Evolutionary conservation across 257 asterid genomes (phyloP).

Genomic region (Petrea volubilis): DNA sequence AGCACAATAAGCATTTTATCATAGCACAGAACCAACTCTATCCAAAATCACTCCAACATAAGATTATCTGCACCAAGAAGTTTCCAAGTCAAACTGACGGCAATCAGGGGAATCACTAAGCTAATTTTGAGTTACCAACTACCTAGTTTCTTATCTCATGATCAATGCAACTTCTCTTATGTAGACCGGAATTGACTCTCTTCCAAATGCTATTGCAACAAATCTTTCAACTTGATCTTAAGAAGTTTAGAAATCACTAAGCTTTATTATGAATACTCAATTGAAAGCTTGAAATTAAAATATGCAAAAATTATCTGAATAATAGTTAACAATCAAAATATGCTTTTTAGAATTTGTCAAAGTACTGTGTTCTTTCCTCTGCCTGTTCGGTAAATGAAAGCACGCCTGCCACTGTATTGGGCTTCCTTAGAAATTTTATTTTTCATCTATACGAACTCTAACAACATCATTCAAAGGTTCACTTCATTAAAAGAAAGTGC

Average conservation of each 20-base stretch:
- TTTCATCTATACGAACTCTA: not conserved
- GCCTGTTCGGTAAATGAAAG: not conserved
- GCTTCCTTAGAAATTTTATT: not conserved
- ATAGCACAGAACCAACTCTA: not conserved
- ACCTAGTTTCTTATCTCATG: constrained; percentile 1
- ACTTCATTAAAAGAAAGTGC: not conserved
- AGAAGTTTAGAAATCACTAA: not conserved
- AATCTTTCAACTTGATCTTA: not conserved
- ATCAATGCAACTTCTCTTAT: not conserved
- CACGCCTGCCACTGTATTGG: not conserved
- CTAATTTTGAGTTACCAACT: constrained; percentile 5
- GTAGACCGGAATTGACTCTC: not conserved
- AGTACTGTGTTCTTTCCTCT: not conserved
- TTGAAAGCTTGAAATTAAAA: not conserved
- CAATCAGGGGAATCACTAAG: not conserved
- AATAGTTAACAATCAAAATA: not conserved
- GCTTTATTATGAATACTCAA: not conserved
- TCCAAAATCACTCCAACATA: too few relatives aligned
- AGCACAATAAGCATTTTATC: not conserved
- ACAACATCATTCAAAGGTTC: not conserved
- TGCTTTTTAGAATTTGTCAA: not conserved
- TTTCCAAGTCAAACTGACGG: not conserved
- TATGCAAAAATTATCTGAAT: not conserved
- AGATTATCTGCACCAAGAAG: not conserved
- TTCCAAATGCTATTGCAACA: not conserved